Conservation (phyloP, 2,329 filamentous ascomycete species). For the Corniculantispora saksenae region DNA sequence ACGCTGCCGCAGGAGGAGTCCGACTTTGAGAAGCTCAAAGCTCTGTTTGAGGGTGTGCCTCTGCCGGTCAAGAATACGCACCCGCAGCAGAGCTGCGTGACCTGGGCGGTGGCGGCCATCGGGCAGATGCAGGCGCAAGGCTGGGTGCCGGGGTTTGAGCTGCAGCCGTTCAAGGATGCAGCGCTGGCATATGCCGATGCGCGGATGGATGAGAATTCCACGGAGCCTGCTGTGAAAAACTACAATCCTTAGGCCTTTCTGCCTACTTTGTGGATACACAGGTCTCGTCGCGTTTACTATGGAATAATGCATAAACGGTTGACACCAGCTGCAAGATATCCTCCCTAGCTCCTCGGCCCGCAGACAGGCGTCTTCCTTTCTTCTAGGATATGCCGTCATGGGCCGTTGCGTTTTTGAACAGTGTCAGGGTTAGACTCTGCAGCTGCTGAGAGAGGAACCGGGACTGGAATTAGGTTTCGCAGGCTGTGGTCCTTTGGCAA, state of each 20-base stretch:
- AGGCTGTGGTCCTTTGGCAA: too few species aligned
- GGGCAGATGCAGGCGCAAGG: conserved; percentile 27
- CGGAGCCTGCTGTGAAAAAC: conserved; percentile 3
- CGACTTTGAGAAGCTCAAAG: conserved; percentile 22
- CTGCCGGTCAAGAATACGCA: conserved; percentile 33
- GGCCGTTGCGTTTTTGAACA: background rate
- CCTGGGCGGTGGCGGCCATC: conserved; percentile 33
- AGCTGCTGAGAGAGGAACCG: background rate
- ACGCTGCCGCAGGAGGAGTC: conserved; percentile 24
- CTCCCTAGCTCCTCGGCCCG: background rate
- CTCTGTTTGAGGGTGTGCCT: conserved; percentile 27
- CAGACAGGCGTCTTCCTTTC: background rate
- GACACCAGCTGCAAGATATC: too few species aligned
- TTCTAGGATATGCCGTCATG: background rate
- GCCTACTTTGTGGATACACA: background rate
- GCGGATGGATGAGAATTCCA: conserved; percentile 24
- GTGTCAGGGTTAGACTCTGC: background rate
- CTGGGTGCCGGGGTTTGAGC: conserved; percentile 29
- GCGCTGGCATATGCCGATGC: conserved; percentile 33
- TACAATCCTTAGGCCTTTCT: background rate
- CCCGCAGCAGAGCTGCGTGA: conserved; percentile 38
- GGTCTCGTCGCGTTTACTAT: too few species aligned
- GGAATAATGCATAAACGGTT: too few species aligned
- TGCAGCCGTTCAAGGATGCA: conserved; percentile 30
- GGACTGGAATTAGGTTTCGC: background rate